phyloP scores from a whole-genome alignment of 345 rosid species.

The Bruguiera sexangula region DNA sequence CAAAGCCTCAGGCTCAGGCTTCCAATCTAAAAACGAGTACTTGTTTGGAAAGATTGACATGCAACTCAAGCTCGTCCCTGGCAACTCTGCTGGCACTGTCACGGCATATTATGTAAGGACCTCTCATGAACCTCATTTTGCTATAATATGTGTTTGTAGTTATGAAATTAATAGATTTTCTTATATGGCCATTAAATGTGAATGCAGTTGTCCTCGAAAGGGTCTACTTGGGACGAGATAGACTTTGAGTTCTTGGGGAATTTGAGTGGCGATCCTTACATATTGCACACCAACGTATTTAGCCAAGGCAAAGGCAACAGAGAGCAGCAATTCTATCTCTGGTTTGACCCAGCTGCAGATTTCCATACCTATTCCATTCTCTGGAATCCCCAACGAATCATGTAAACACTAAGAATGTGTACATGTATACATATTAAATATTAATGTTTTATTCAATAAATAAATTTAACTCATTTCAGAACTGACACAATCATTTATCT shows the following conservation, averaged over 20 bases:
- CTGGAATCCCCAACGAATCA: conserved; percentile 56
- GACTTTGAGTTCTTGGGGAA: conserved; percentile 71
- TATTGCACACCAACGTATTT: conserved; percentile 56
- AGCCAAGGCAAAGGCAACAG: conserved; percentile 57
- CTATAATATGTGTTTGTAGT: not conserved
- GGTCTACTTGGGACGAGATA: conserved; percentile 63
- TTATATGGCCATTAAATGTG: not conserved
- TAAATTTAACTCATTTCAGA: no score
- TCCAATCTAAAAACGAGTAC: conserved; percentile 52
- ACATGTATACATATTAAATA: no score
- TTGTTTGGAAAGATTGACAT: conserved; percentile 50
- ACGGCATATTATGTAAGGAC: conserved; percentile 47
- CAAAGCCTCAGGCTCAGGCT: conserved; percentile 55
- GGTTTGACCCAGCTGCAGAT: conserved; percentile 66
- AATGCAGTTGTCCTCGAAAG: conserved; percentile 49
- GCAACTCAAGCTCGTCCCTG: conserved; percentile 60
- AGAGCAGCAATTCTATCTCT: conserved; percentile 63
- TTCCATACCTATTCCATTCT: conserved; percentile 65
- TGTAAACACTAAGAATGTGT: conserved; percentile 27
- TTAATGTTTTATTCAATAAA: no score
- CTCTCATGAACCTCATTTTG: not conserved
- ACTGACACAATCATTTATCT: not conserved
- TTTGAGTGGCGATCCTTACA: conserved; percentile 58
- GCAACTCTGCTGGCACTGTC: conserved; percentile 62
- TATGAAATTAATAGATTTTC: not conserved